Evolutionary conservation across 1,284 basidiomycete genomes (phyloP).

Genomic region (Stereum hirsutum): DNA sequence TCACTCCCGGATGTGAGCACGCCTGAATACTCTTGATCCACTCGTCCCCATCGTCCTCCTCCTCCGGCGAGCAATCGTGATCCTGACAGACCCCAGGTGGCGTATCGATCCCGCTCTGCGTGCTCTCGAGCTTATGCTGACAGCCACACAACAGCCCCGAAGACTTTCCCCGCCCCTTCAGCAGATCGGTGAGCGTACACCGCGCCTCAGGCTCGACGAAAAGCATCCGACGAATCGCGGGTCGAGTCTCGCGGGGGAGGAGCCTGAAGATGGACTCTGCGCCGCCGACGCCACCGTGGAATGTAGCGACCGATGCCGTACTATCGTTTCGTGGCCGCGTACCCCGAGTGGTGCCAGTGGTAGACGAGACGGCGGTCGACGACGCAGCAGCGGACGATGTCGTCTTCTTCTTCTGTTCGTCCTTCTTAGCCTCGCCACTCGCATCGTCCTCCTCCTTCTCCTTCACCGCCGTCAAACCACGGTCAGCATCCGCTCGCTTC

Average conservation of each 20-base stretch:
- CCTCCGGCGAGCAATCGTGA: conserved; percentile 52
- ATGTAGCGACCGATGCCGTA: conserved; percentile 67
- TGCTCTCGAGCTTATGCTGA: conserved; percentile 28
- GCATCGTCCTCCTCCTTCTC: conserved; percentile 13
- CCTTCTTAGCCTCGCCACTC: conserved; percentile 2
- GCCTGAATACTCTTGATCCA: conserved; percentile 72
- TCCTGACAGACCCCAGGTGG: conserved; percentile 40
- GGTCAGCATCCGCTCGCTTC: neutral
- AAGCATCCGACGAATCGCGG: conserved; percentile 90
- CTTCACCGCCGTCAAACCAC: conserved; percentile 10
- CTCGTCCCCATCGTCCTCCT: conserved; percentile 66
- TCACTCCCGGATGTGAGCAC: conserved; percentile 44
- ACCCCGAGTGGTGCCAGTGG: conserved; percentile 13
- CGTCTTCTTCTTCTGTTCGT: conserved; percentile 8
- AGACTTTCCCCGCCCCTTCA: conserved; percentile 73
- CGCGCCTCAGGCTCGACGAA: conserved; percentile 83
- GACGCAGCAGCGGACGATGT: conserved; percentile 7
- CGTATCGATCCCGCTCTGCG: conserved; percentile 22
- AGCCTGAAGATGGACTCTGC: conserved; percentile 99
- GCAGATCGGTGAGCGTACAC: conserved; percentile 89
- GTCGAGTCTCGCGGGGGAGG: conserved; percentile 85
- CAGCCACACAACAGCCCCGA: conserved; percentile 78
- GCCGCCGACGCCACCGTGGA: conserved; percentile 62
- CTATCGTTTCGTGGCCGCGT: conserved; percentile 46
- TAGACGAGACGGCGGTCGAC: conserved; percentile 12